Evolutionary conservation across 2,329 filamentous ascomycete genomes (phyloP).

Genomic region (Fusarium praegraminearum): DNA sequence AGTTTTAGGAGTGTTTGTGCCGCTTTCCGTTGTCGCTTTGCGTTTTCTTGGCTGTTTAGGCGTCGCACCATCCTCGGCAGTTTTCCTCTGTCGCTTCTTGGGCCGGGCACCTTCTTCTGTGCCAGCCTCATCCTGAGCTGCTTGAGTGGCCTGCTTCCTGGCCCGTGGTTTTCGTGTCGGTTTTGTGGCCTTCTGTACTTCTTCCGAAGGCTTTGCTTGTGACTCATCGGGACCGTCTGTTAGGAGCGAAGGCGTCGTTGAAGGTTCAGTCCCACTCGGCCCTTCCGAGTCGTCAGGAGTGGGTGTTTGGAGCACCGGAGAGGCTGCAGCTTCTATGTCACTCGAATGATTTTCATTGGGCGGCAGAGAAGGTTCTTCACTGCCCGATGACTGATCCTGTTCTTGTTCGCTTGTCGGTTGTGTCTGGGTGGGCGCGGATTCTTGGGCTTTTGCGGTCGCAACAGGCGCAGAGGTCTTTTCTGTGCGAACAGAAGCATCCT

Average conservation of each 20-base stretch:
- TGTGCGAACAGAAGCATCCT: background rate
- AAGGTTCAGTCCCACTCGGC: conserved; percentile 26
- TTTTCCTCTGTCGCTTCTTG: conserved; percentile 52
- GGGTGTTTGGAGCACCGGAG: conserved; percentile 25
- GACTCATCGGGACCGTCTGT: conserved; percentile 23
- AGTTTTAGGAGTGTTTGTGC: conserved; percentile 44
- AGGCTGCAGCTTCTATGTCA: background rate
- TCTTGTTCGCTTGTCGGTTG: conserved; percentile 21
- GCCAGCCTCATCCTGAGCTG: conserved; percentile 27
- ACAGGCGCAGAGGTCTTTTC: background rate
- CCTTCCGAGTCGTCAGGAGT: conserved; percentile 33
- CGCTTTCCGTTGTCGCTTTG: conserved; percentile 44
- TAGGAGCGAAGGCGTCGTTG: conserved; percentile 25
- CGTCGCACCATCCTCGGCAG: conserved; percentile 40
- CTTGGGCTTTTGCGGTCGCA: background rate
- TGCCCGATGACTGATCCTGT: conserved; percentile 2
- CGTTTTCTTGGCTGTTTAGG: conserved; percentile 47
- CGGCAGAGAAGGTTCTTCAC: background rate
- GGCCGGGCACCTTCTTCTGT: conserved; percentile 43
- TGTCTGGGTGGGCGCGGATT: conserved; percentile 12
- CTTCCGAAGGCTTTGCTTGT: conserved; percentile 16
- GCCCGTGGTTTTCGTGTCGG: conserved; percentile 34
- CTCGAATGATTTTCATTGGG: background rate
- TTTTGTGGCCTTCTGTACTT: conserved; percentile 16
- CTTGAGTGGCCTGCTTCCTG: conserved; percentile 31